A percentile compares a stretch with the other conserved stretches of the same genome.
Evolutionary conservation across 768 basidiomycete genomes (phyloP).

Genomic region (Tephrocybe sp.): DNA sequence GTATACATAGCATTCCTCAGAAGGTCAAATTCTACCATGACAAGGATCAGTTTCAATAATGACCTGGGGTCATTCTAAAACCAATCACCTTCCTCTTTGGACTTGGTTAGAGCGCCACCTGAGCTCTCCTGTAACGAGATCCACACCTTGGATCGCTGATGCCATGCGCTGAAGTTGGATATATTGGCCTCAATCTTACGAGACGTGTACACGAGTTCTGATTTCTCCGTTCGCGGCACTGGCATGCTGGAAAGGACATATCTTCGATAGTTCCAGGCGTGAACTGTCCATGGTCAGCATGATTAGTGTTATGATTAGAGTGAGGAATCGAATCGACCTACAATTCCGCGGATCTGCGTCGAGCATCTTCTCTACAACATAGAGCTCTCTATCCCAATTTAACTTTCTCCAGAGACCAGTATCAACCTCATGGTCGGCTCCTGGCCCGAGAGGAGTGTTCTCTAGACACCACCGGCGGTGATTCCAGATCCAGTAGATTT

Average conservation of each 20-base stretch:
- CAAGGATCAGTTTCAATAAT: neutral
- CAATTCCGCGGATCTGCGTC: slow-evolving; percentile 92
- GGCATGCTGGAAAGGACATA: slow-evolving; percentile 79
- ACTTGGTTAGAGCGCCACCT: slow-evolving; percentile 48
- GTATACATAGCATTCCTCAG: slow-evolving; percentile 95
- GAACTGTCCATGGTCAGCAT: slow-evolving; percentile 53
- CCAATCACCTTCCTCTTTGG: slow-evolving; percentile 65
- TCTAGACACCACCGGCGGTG: slow-evolving; percentile 95
- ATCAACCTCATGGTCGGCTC: slow-evolving; percentile 40
- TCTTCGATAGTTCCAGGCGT: slow-evolving; percentile 93
- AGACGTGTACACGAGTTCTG: slow-evolving; percentile 86
- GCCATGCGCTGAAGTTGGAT: slow-evolving; percentile 99
- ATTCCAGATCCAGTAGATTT: slow-evolving; percentile 99
- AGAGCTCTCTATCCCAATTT: slow-evolving; percentile 85
- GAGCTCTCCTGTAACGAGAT: slow-evolving; percentile 63
- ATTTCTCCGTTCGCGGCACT: slow-evolving; percentile 46
- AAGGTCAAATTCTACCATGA: slow-evolving; percentile 81
- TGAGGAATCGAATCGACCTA: slow-evolving; percentile 35
- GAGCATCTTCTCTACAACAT: slow-evolving; percentile 90
- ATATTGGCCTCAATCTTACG: slow-evolving; percentile 93
- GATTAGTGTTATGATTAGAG: neutral
- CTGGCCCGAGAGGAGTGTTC: slow-evolving; percentile 76
- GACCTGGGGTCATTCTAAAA: neutral
- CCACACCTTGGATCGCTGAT: slow-evolving; percentile 88
- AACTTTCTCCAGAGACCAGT: slow-evolving; percentile 69